phyloP scores from a whole-genome alignment of 768 basidiomycete genomes.

The Heimioporus sp. region DNA sequence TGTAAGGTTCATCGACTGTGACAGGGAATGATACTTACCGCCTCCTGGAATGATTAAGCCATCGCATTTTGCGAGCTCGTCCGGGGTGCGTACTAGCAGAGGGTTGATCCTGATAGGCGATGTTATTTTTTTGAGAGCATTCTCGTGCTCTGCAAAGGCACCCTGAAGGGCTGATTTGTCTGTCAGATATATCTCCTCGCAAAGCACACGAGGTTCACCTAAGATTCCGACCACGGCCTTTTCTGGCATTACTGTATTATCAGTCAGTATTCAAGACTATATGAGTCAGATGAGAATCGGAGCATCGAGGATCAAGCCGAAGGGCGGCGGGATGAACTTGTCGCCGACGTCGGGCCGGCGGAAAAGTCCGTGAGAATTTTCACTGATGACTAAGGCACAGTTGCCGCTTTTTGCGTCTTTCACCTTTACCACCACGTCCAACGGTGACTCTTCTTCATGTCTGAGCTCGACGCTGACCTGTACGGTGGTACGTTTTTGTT shows the following conservation, averaged over 20 bases:
- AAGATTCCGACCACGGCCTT: conserved; percentile 48
- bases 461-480: conserved; percentile 85
- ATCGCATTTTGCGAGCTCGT: conserved; percentile 75
- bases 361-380: conserved; percentile 23
- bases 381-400: conserved; percentile 26
- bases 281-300: background rate
- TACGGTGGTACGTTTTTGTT: conserved; percentile 65
- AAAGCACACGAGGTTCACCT: conserved; percentile 33
- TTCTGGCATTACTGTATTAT: conserved; percentile 6
- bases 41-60: conserved; percentile 94
- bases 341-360: conserved; percentile 13
- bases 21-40: conserved; percentile 41
- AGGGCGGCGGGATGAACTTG: background rate
- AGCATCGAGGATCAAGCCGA: conserved; percentile 1
- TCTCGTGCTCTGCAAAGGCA: conserved; percentile 86
- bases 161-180: conserved; percentile 76
- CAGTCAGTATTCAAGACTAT: background rate
- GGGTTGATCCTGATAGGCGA: conserved; percentile 44
- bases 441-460: conserved; percentile 41
- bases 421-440: conserved; percentile 35
- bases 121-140: conserved; percentile 58
- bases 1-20: background rate
- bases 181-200: background rate
- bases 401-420: conserved; percentile 26
- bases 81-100: conserved; percentile 65